A percentile compares a stretch with the other conserved stretches of the same genome.
These are phyloP conservation scores for Abrus precatorius DNA, from an alignment of 306 rosid species.

Conservation along the genomic window DNA sequence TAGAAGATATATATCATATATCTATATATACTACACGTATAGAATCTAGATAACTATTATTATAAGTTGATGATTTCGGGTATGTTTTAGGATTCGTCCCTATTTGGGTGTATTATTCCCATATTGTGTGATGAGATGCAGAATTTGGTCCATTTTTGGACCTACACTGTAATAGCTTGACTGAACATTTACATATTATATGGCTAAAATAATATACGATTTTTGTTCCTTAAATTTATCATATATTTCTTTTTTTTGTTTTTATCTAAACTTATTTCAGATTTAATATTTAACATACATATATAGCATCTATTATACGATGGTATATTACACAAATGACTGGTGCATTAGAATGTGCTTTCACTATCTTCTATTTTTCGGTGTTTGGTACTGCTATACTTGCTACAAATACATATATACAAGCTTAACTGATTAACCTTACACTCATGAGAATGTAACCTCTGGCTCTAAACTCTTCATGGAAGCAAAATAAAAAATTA, in stretches of 20 bases:
- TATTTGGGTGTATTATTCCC: conserved; percentile 59
- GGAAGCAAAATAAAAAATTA: background rate
- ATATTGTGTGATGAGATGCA: conserved; percentile 60
- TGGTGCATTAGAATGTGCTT: background rate
- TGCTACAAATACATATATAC: background rate
- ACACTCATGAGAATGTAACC: background rate
- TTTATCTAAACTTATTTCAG: background rate
- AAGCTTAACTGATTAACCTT: background rate
- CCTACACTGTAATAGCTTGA: conserved; percentile 43
- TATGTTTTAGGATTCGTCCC: conserved; percentile 62
- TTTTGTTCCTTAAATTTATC: background rate
- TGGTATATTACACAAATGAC: background rate
- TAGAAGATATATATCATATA: conserved; percentile 36
- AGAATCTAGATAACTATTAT: conserved; percentile 39
- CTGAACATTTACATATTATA: conserved; percentile 38
- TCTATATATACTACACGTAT: conserved; percentile 41
- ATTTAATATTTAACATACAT: background rate
- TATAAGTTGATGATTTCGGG: conserved; percentile 44
- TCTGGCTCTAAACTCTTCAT: background rate
- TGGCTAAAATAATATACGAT: background rate
- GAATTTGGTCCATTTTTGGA: conserved; percentile 44
- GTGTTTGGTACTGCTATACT: background rate
- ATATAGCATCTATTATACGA: background rate
- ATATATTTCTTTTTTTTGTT: background rate
- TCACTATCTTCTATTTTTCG: background rate